Base-by-base conservation (phyloP, 768 basidiomycete species). In the Hygrophorus pudorinus region DNA sequence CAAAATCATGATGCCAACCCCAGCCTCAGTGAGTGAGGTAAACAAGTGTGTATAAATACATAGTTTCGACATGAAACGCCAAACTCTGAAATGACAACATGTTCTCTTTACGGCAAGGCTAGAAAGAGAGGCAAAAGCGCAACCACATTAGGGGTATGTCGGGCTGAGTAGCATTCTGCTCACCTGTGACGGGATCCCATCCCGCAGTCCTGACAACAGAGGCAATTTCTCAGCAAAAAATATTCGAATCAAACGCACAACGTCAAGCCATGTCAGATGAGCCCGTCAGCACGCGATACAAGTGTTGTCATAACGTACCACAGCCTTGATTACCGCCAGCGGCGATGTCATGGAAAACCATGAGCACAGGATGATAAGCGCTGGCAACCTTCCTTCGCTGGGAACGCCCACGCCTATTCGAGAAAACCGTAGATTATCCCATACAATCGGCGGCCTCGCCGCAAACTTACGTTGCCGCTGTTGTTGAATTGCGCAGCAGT, bases 121-220 rank as follows among this genome's bases (percentile, higher is more conserved):
- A n/a, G n/a, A n/a, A n/a, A n/a, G n/a, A n/a, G n/a, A n/a, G n/a
- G n/a, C n/a, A n/a, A n/a, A n/a, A n/a, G n/a, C n/a, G n/a, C n/a
- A n/a, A n/a, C n/a, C n/a, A n/a, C n/a, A n/a, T n/a, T n/a, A n/a
- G n/a, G n/a, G n/a, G n/a, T n/a, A 7, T 24, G 4, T 24, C 24
- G 24, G 3, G 24, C 24, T 3, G 4, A 24, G 24, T 24, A 3
- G 24, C 7, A n/a, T 20, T 3, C 7, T 0, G 35, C 31, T 20
- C 9, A 65, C 65, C 63, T 9, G 67, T 64, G 12, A 70, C 71
- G 16, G 71, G 65, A 51, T 70, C 69, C 69, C 69, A 73, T 21
- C 71, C 65, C 33, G 53, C 50, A 2, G 56, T 60, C 29, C 62
- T 65, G 12, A 35, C n/a, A 17, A 41, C 48, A 17, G 16, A 13